These are phyloP conservation scores for Dalbergia oliveri DNA, from an alignment of 306 rosid genomes.

Conservation along the genomic window DNA sequence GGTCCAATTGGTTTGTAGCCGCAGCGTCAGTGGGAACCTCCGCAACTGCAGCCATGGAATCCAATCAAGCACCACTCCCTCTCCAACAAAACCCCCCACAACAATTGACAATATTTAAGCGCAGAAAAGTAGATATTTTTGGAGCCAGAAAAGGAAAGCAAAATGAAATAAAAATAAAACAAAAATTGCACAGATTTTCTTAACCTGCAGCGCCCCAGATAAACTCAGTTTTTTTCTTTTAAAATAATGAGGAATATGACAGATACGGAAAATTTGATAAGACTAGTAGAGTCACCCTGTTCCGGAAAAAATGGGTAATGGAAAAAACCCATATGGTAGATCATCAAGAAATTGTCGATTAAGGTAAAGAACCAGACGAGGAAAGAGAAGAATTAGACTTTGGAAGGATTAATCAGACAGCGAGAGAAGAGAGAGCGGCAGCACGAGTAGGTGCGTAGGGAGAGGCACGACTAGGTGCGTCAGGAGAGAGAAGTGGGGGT, in stretches of 20 bases:
- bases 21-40: conserved; percentile 64
- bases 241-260: background rate
- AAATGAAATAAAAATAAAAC: background rate
- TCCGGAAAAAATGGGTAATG: background rate
- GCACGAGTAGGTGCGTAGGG: background rate
- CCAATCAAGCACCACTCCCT: conserved; percentile 34
- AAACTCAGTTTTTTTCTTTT: background rate
- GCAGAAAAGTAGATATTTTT: background rate
- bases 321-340: background rate
- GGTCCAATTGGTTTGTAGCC: conserved; percentile 61
- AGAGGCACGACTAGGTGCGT: background rate
- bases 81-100: background rate
- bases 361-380: background rate
- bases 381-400: conserved; percentile 30
- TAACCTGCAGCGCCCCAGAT: background rate
- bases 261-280: background rate
- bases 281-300: background rate
- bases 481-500: background rate
- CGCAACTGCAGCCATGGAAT: conserved; percentile 85
- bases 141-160: background rate
- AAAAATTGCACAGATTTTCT: conserved; percentile 29
- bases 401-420: conserved; percentile 34
- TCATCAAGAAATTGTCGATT: background rate
- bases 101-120: background rate
- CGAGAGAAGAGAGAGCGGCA: background rate